These are phyloP conservation scores for Gypsophila paniculata DNA, from an alignment of 179 eudicot species.

Conservation along the genomic window DNA sequence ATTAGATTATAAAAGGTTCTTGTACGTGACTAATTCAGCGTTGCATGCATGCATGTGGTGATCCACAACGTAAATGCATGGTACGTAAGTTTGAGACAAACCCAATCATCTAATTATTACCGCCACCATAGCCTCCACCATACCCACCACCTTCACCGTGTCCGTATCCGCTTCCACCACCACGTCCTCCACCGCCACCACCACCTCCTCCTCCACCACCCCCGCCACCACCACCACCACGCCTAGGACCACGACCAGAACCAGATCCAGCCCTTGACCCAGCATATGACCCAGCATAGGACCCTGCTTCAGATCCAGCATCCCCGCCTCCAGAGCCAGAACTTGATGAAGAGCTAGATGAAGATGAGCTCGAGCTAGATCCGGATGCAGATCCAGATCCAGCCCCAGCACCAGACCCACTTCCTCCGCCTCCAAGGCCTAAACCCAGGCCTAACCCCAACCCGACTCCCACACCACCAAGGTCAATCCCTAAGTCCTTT, in stretches of 20 bases:
- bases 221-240: constrained; percentile 30
- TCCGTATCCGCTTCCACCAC: constrained; percentile 29
- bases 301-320: constrained; percentile 35
- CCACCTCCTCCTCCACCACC: constrained; percentile 30
- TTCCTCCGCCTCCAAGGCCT: constrained; percentile 51
- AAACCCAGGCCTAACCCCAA: constrained; percentile 47
- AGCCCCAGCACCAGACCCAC: constrained; percentile 47
- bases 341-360: constrained; percentile 41
- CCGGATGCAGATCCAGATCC: constrained; percentile 49
- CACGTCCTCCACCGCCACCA: constrained; percentile 21
- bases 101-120: neutral
- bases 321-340: constrained; percentile 36
- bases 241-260: constrained; percentile 25
- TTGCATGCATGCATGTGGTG: neutral
- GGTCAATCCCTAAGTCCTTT: constrained; percentile 45
- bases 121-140: neutral
- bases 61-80: neutral
- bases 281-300: constrained; percentile 50
- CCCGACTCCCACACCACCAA: constrained; percentile 47
- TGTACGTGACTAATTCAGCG: neutral
- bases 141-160: constrained; percentile 26
- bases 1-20: too few relatives aligned
- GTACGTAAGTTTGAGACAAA: neutral
- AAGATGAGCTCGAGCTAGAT: constrained; percentile 41
- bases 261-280: constrained; percentile 53